Percentiles rank a stretch among this genome's conserved stretches.
These are phyloP conservation scores for Pisolithus marmoratus DNA, from an alignment of 768 basidiomycete species.

Conservation along the genomic window DNA sequence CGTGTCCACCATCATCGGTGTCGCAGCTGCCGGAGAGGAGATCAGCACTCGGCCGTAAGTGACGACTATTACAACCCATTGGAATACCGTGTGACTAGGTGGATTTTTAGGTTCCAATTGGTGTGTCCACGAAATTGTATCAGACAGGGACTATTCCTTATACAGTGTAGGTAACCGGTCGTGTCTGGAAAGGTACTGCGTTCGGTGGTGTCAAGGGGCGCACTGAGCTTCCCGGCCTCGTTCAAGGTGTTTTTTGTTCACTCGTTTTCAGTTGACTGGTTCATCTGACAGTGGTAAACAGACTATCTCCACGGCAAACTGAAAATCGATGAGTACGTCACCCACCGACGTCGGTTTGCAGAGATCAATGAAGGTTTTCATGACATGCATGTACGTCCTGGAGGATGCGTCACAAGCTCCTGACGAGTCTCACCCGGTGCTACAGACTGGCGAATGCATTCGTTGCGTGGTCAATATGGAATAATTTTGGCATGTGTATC, in stretches of 20 bases:
- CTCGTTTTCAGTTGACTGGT: not conserved
- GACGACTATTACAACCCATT: not conserved
- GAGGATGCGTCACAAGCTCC: not conserved
- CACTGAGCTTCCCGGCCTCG: constrained; percentile 90
- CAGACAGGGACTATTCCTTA: not conserved
- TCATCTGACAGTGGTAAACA: constrained; percentile 20
- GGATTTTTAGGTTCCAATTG: constrained; percentile 43
- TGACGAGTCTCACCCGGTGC: constrained; percentile 3
- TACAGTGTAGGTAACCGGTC: constrained; percentile 65
- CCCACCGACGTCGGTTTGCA: constrained; percentile 68
- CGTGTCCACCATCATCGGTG: constrained; percentile 91
- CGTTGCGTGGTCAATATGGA: constrained; percentile 93
- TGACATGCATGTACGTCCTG: constrained; percentile 89
- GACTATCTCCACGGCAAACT: constrained; percentile 80
- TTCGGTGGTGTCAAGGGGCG: constrained; percentile 99
- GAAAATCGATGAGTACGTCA: constrained; percentile 95
- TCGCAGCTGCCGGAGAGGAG: constrained; percentile 95
- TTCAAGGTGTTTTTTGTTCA: constrained; percentile 55
- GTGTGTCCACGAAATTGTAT: constrained; percentile 11
- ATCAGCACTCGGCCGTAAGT: constrained; percentile 83
- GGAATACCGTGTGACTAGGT: constrained; percentile 13
- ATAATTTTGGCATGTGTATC: constrained; percentile 18
- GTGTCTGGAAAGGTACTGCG: constrained; percentile 91
- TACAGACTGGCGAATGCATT: constrained; percentile 79
- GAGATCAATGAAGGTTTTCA: constrained; percentile 87